phyloP scores from a whole-genome alignment of 352 stramenopile species.

The Phytophthora tentaculata region DNA sequence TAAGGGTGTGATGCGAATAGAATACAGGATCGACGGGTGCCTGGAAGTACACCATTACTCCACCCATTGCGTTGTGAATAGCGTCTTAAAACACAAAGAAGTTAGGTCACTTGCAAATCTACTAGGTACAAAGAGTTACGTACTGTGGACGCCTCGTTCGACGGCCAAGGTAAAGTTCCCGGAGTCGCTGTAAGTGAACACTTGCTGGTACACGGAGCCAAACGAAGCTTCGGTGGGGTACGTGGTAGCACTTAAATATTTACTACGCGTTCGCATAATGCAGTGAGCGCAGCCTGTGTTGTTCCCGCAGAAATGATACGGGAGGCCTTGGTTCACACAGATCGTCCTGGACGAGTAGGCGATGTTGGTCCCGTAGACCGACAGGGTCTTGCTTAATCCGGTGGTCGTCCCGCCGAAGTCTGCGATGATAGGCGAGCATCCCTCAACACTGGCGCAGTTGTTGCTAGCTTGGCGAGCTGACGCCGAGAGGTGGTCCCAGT shows the following conservation, averaged over 20 bases:
- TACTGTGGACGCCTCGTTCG: conserved; percentile 56
- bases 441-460: conserved; percentile 39
- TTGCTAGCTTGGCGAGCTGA: conserved; percentile 19
- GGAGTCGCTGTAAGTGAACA: conserved; percentile 43
- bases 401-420: conserved; percentile 42
- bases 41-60: conserved; percentile 48
- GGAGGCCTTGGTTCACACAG: conserved; percentile 40
- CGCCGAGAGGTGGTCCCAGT: conserved; percentile 58
- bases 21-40: conserved; percentile 60
- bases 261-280: conserved; percentile 28
- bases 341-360: conserved; percentile 25
- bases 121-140: conserved; percentile 9
- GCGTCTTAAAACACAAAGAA: conserved; percentile 30
- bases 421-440: conserved; percentile 42
- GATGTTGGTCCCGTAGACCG: conserved; percentile 33
- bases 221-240: conserved; percentile 48
- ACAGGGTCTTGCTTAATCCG: conserved; percentile 17
- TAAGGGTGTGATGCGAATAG: conserved; percentile 50
- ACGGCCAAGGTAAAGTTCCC: conserved; percentile 38
- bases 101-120: neutral
- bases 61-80: conserved; percentile 46
- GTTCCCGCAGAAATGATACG: conserved; percentile 52
- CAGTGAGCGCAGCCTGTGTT: conserved; percentile 43
- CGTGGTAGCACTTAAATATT: conserved; percentile 10
- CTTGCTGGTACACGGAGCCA: conserved; percentile 47